Base-by-base conservation (phyloP, 768 basidiomycete species). In the Coprinopsis sp. region DNA sequence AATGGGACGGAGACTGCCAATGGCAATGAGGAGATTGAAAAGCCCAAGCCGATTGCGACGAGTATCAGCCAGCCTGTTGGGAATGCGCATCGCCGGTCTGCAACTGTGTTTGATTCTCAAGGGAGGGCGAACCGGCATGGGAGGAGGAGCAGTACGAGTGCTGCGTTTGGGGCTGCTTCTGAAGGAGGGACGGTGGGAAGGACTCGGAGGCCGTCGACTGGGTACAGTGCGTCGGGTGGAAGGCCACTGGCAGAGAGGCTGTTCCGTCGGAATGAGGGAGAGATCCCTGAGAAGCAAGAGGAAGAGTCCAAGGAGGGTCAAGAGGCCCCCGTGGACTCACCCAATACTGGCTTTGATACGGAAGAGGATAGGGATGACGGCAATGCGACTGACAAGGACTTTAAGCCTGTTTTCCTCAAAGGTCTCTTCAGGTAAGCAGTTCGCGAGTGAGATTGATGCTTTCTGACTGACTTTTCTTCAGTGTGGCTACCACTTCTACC, bases 381-480 rank as follows among this genome's bases (percentile, higher is more conserved):
- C n/a, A 68, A 75, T 54, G 65, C 68, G 27, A 64, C 54, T 24
- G 82, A 84, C 54, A 84, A 82, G 65, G 87, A 90, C 47, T 85
- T 91, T 59, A 98, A 97, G 69, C 91, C 96, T 1, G 82, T 97
- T 37, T 95, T 91, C 67, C 68, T 98, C 58, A 99, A 98, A 67
- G 96, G 96, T 5, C 61, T 99, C 39, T 97, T 99, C 70, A 93
- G 90, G 84, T 90, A 51, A 54, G 74, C 67, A 27, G 18, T 44
- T 44, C 42, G 10, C 28, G 19, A 21, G 27, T 48, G 29, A 12
- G 44, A 11, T 12, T 10, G 46, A 6, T 33, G 37, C 33, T 13
- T 27, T 25, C 39, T 49, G 37, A 33, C 38, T 44, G 44, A 33
- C 27, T 36, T 31, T 31, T 43, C 30, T 52, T 31, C 53, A 91